These are phyloP conservation scores for Umbelopsis sp. DNA, from an alignment of 192 early-diverging fungal genomes.

Conservation along the genomic window DNA sequence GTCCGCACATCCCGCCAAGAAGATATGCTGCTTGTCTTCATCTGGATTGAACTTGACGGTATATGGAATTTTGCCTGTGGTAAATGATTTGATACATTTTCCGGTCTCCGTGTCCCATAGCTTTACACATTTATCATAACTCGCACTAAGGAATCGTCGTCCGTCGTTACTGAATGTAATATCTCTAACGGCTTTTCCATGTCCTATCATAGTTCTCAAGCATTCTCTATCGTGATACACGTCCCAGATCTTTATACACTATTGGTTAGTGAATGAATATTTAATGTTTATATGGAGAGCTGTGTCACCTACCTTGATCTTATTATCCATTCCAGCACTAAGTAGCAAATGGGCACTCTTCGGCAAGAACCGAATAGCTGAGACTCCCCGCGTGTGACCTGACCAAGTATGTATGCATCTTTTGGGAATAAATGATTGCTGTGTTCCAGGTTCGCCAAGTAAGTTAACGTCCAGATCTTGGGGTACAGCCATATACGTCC, in stretches of 20 bases:
- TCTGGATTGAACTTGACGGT: conserved; percentile 93
- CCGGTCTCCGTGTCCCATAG: conserved; percentile 99
- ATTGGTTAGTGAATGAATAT: too few species aligned
- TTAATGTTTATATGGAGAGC: too few species aligned
- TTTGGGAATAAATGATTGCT: conserved; percentile 89
- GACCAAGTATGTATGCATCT: conserved; percentile 86
- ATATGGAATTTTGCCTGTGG: conserved; percentile 81
- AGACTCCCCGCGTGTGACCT: conserved; percentile 91
- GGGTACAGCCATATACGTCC: conserved; percentile 98
- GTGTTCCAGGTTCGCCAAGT: conserved; percentile 65
- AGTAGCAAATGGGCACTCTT: conserved; percentile 87
- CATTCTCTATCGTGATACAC: conserved; percentile 87
- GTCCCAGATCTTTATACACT: conserved; percentile 84
- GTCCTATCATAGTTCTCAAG: conserved; percentile 88
- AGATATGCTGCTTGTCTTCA: conserved; percentile 80
- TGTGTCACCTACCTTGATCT: conserved; percentile 87
- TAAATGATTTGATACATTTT: conserved; percentile 77
- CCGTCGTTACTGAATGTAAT: conserved; percentile 91
- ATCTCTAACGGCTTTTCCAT: conserved; percentile 91
- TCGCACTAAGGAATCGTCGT: conserved; percentile 77
- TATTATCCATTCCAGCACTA: conserved; percentile 90
- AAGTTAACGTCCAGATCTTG: conserved; percentile 82
- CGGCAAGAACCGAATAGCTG: conserved; percentile 90
- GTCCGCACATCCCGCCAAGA: conserved; percentile 91
- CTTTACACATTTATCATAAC: conserved; percentile 92